Conservation (phyloP, 1,284 basidiomycete species). For the Moniliophthora roreri region DNA sequence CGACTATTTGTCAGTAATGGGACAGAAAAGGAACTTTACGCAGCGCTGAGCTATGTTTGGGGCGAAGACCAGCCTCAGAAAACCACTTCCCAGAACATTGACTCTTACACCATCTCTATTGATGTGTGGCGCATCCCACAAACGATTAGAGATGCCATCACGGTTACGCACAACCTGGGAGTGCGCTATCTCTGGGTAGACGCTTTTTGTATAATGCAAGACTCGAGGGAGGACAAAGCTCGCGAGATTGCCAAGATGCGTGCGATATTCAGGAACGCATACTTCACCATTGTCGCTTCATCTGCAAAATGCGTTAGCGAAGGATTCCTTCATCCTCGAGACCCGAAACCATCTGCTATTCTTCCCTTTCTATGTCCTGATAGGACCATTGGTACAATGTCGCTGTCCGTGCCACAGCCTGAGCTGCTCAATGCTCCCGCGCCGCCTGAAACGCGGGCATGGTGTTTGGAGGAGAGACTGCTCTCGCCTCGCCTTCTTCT, state of each 20-base stretch:
- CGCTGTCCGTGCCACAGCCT: background rate
- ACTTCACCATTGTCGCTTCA: conserved; percentile 13
- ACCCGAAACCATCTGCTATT: background rate
- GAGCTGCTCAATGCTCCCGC: background rate
- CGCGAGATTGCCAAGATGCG: conserved; percentile 14
- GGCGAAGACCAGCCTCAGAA: conserved; percentile 12
- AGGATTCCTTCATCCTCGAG: conserved; percentile 5
- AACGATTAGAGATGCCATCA: conserved; percentile 15
- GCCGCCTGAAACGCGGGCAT: background rate
- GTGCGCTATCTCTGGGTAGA: conserved; percentile 17
- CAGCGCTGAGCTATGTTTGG: conserved; percentile 17
- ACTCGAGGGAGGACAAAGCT: conserved; percentile 11
- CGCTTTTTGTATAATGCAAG: conserved; percentile 16
- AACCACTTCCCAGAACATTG: conserved; percentile 10
- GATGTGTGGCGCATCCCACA: conserved; percentile 9
- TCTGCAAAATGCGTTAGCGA: conserved; percentile 9
- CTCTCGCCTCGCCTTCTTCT: background rate
- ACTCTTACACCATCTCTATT: conserved; percentile 4
- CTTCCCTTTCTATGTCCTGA: conserved; percentile 1
- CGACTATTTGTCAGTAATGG: background rate
- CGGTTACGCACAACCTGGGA: conserved; percentile 6
- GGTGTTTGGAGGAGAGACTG: background rate
- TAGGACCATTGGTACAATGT: background rate
- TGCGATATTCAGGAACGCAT: conserved; percentile 13
- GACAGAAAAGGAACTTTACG: conserved; percentile 1